These are phyloP conservation scores for Catharanthus roseus DNA, from an alignment of 257 asterid species.

Conservation along the genomic window DNA sequence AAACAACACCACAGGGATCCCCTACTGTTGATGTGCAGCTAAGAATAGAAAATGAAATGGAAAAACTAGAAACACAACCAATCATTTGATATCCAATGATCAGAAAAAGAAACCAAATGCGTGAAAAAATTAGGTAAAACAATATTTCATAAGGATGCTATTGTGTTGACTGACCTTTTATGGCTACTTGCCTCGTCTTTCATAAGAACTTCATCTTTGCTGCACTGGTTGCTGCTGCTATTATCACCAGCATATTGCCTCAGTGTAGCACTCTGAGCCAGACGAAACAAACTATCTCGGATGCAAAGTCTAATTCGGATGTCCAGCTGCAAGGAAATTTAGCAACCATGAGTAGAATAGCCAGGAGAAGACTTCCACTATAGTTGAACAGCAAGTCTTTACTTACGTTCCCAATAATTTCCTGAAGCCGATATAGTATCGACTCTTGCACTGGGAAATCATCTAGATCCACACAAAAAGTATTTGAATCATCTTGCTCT, in stretches of 20 bases:
- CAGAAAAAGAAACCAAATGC: not conserved
- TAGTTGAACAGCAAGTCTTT: not conserved
- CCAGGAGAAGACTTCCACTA: conserved; percentile 14
- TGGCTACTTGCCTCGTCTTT: conserved; percentile 37
- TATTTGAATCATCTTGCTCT: conserved; percentile 48
- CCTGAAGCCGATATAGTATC: conserved; percentile 74
- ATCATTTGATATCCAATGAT: not conserved
- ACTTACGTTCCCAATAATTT: conserved; percentile 57
- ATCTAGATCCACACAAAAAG: conserved; percentile 32
- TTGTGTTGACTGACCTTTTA: conserved; percentile 49
- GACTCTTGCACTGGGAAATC: conserved; percentile 58
- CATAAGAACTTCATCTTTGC: conserved; percentile 37
- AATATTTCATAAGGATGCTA: not conserved
- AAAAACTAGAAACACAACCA: not conserved
- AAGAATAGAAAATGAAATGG: not conserved
- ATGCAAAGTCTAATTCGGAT: conserved; percentile 55
- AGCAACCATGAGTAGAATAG: not conserved
- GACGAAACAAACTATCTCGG: conserved; percentile 81
- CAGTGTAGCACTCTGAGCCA: conserved; percentile 66
- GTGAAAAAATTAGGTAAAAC: not conserved
- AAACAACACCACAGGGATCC: not conserved
- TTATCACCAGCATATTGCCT: conserved; percentile 56
- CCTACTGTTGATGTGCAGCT: not conserved
- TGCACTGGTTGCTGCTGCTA: conserved; percentile 37
- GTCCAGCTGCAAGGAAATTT: conserved; percentile 59